These are phyloP conservation scores for Sclerotinia nivalis DNA, from an alignment of 2,329 filamentous ascomycete species.

Conservation along the genomic window DNA sequence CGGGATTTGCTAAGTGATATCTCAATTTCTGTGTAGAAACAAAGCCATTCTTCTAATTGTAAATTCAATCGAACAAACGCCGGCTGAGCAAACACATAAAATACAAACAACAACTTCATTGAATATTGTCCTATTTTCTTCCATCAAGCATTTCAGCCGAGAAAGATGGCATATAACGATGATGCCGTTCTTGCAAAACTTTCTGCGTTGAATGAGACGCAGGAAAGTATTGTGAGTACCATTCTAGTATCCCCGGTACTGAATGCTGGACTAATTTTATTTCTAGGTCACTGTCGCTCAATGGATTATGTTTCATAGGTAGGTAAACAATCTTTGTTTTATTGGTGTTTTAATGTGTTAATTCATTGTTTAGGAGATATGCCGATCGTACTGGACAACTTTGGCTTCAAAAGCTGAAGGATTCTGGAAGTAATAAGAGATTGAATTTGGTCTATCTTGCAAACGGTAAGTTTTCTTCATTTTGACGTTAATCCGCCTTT, in stretches of 20 bases:
- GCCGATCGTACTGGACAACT: constrained; percentile 88
- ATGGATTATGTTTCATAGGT: constrained; percentile 99
- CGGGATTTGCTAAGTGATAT: constrained; percentile 2
- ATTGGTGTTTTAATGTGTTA: constrained; percentile 33
- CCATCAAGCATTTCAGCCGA: neutral
- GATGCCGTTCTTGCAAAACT: constrained; percentile 94
- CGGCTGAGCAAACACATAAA: constrained; percentile 13
- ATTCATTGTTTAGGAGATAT: constrained; percentile 65
- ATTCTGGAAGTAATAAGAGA: constrained; percentile 81
- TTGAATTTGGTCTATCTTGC: constrained; percentile 92
- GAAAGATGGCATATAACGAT: constrained; percentile 86
- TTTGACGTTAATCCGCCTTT: constrained; percentile 33
- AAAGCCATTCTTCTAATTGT: constrained; percentile 5
- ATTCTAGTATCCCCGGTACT: neutral
- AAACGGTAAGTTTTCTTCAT: constrained; percentile 65
- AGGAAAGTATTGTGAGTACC: constrained; percentile 76
- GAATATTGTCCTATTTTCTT: constrained; percentile 4
- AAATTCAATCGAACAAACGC: constrained; percentile 4
- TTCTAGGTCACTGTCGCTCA: constrained; percentile 77
- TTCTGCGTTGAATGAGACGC: constrained; percentile 91
- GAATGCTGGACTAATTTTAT: constrained; percentile 21
- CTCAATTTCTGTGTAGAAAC: constrained; percentile 7
- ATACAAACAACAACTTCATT: constrained; percentile 16
- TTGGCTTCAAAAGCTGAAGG: constrained; percentile 87
- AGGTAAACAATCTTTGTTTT: constrained; percentile 39